Conservation (phyloP, 257 asterid species). For the Fraxinus cuspidata region DNA sequence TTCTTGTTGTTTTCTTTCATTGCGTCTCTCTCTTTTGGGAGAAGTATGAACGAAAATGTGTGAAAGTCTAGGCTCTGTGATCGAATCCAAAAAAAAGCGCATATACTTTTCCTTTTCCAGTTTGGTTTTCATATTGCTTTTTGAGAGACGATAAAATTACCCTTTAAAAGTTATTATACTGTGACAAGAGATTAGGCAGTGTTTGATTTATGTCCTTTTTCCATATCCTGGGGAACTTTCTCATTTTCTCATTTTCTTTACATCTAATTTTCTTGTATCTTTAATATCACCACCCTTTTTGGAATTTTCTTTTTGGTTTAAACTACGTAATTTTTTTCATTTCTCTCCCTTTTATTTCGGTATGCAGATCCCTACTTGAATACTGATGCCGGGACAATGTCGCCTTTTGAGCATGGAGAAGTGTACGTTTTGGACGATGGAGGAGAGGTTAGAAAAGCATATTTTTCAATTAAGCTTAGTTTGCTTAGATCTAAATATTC, state of each 20-base stretch:
- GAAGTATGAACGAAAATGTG: neutral
- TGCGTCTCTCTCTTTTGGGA: neutral
- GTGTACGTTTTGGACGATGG: slow-evolving; percentile 94
- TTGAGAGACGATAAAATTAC: neutral
- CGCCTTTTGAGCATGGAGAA: slow-evolving; percentile 97
- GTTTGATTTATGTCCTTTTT: neutral
- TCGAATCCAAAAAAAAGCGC: neutral
- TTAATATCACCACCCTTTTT: neutral
- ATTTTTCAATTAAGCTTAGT: slow-evolving; percentile 1
- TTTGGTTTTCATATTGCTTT: neutral
- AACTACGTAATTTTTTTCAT: neutral
- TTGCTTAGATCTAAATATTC: slow-evolving; percentile 4
- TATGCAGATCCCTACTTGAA: slow-evolving; percentile 87
- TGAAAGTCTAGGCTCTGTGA: neutral
- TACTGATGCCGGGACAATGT: slow-evolving; percentile 96
- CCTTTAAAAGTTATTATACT: neutral
- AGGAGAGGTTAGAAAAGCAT: slow-evolving; percentile 74
- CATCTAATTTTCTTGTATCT: neutral
- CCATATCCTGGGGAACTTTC: neutral
- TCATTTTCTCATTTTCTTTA: neutral
- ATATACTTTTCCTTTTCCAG: neutral
- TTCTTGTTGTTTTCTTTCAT: neutral
- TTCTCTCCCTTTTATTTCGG: neutral
- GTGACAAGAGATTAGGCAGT: neutral
- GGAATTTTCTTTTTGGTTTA: neutral